A percentile compares a stretch with the other conserved stretches of the same genome.
Evolutionary conservation across 2,329 filamentous ascomycete species (phyloP).

Genomic region (Neofusicoccum umdonicola): DNA sequence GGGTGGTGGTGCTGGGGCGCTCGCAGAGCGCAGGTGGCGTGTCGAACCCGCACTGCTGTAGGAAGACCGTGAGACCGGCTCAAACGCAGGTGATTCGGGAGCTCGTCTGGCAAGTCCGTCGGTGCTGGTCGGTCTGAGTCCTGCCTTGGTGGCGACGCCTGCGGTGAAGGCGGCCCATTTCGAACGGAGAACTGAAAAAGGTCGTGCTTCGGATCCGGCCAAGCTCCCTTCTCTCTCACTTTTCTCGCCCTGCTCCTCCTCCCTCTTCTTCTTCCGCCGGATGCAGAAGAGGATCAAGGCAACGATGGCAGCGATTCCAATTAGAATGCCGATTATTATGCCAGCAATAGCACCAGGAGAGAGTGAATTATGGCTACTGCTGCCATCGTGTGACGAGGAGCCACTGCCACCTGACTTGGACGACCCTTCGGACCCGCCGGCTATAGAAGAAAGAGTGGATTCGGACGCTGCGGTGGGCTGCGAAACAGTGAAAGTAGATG

Average conservation of each 20-base stretch:
- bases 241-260: neutral
- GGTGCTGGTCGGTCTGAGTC: neutral
- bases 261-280: neutral
- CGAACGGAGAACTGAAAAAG: neutral
- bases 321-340: conserved; percentile 1
- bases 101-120: neutral
- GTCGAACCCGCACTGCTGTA: conserved; percentile 3
- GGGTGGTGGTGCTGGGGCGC: neutral
- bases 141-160: neutral
- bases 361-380: neutral
- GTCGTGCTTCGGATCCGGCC: neutral
- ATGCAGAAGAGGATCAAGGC: conserved; percentile 6
- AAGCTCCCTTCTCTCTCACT: neutral
- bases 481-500: conserved; percentile 8
- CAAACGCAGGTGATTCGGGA: conserved; percentile 4
- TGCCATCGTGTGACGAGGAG: neutral
- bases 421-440: neutral
- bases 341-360: conserved; percentile 11
- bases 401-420: neutral
- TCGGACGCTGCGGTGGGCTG: neutral
- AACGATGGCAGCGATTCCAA: neutral
- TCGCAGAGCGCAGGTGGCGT: conserved; percentile 9
- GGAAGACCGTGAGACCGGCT: neutral
- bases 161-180: conserved; percentile 5
- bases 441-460: neutral